Percentiles rank a stretch among this genome's conserved stretches.
Conservation (phyloP, 176 grass and related monocot genomes). For the Thalia dealbata region DNA sequence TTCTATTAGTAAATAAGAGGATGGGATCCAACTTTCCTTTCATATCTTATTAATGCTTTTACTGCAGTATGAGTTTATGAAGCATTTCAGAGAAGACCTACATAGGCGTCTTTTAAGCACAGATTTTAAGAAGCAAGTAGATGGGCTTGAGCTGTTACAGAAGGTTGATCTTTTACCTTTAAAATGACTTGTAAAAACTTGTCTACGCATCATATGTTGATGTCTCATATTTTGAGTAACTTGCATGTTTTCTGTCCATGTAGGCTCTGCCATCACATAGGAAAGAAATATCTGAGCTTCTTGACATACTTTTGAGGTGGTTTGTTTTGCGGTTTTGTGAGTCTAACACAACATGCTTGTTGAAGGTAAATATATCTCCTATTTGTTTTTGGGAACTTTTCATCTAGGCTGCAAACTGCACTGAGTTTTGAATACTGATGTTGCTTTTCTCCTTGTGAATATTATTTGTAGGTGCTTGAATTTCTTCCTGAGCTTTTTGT, state of each 20-base stretch:
- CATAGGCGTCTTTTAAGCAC: slow-evolving; percentile 81
- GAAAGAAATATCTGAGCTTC: slow-evolving; percentile 84
- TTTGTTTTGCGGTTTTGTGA: slow-evolving; percentile 99
- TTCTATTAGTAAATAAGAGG: background rate
- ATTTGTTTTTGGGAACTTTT: background rate
- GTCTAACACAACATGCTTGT: slow-evolving; percentile 91
- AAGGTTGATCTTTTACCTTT: slow-evolving; percentile 38
- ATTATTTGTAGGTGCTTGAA: slow-evolving; percentile 57
- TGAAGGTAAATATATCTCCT: slow-evolving; percentile 53
- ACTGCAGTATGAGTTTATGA: slow-evolving; percentile 75
- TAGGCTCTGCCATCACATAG: slow-evolving; percentile 63
- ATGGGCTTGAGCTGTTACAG: slow-evolving; percentile 89
- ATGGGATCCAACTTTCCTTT: slow-evolving; percentile 1
- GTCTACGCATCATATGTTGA: background rate
- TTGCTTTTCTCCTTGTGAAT: slow-evolving; percentile 16
- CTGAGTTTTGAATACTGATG: slow-evolving; percentile 4
- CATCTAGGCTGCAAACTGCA: background rate
- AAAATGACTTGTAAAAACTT: background rate
- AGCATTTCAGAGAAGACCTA: slow-evolving; percentile 91
- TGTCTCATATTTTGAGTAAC: background rate
- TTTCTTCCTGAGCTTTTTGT: slow-evolving; percentile 97
- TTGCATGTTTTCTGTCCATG: background rate
- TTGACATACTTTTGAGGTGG: slow-evolving; percentile 95
- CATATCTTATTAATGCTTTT: slow-evolving; percentile 7
- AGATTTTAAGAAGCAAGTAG: slow-evolving; percentile 98